Evolutionary conservation across 2,329 filamentous ascomycete genomes (phyloP).

Genomic region (Botryotinia narcissicola): DNA sequence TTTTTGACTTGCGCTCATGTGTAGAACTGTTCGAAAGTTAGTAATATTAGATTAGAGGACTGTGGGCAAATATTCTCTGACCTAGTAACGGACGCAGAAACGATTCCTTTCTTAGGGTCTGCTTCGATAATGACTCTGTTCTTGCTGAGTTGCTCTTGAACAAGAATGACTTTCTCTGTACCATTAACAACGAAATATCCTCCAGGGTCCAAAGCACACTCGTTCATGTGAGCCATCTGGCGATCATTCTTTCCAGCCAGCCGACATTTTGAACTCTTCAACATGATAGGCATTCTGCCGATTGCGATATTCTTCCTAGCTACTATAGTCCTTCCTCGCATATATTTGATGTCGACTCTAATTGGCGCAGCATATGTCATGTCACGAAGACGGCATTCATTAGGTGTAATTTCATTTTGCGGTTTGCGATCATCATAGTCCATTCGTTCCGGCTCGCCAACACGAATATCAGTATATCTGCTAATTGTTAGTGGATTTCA

Average conservation of each 20-base stretch:
- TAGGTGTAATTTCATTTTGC: slow-evolving; percentile 77
- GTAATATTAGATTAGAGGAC: background rate
- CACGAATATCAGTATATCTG: slow-evolving; percentile 79
- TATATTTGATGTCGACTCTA: slow-evolving; percentile 86
- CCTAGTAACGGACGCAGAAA: slow-evolving; percentile 89
- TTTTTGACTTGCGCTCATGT: slow-evolving; percentile 96
- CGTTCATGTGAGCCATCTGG: slow-evolving; percentile 88
- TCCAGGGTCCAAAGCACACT: slow-evolving; percentile 92
- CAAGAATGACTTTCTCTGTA: slow-evolving; percentile 97
- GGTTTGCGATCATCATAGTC: slow-evolving; percentile 71
- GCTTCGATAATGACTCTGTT: slow-evolving; percentile 97
- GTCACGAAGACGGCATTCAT: slow-evolving; percentile 93
- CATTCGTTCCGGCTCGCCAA: slow-evolving; percentile 75
- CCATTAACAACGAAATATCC: slow-evolving; percentile 98
- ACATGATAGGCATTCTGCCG: slow-evolving; percentile 92
- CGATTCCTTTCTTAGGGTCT: slow-evolving; percentile 85
- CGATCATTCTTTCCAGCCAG: slow-evolving; percentile 78
- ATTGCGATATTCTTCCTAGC: slow-evolving; percentile 76
- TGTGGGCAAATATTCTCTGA: slow-evolving; percentile 29
- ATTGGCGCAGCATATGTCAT: slow-evolving; percentile 98
- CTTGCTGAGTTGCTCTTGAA: slow-evolving; percentile 98
- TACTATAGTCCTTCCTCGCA: slow-evolving; percentile 73
- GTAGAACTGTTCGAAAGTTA: slow-evolving; percentile 66
- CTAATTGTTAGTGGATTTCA: background rate
- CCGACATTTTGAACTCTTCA: slow-evolving; percentile 91